These are phyloP conservation scores for Elsinoe australis DNA, from an alignment of 2,329 filamentous ascomycete genomes.

Conservation along the genomic window DNA sequence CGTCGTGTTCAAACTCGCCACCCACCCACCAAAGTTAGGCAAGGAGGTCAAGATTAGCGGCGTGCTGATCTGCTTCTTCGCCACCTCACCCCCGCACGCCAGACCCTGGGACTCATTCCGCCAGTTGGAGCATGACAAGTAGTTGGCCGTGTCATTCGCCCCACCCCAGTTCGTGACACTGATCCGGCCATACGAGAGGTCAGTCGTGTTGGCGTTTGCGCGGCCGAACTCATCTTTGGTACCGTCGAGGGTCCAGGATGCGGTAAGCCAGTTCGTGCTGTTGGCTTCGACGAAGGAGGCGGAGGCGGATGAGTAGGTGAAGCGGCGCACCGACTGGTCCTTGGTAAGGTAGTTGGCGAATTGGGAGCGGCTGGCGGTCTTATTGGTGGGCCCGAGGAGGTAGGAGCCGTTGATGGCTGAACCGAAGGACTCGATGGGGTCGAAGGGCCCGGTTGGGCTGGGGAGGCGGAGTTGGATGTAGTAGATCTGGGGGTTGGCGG, in stretches of 20 bases:
- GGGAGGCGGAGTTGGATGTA: conserved; percentile 2
- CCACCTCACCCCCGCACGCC: too few relatives aligned
- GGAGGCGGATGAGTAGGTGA: too few relatives aligned
- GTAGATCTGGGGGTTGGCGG: not conserved
- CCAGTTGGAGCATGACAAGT: too few relatives aligned
- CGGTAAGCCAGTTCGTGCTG: too few relatives aligned
- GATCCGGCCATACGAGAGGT: too few relatives aligned
- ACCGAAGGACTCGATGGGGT: not conserved
- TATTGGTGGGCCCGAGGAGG: not conserved
- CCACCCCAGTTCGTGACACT: too few relatives aligned
- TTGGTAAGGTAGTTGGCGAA: not conserved
- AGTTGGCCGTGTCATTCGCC: too few relatives aligned
- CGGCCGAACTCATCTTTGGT: too few relatives aligned
- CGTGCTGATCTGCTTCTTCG: not conserved
- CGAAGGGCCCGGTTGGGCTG: not conserved
- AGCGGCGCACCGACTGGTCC: not conserved
- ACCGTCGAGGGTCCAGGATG: too few relatives aligned
- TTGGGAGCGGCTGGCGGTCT: not conserved
- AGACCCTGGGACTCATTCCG: too few relatives aligned
- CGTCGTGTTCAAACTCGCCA: not conserved
- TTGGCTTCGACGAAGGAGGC: too few relatives aligned
- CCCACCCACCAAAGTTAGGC: not conserved
- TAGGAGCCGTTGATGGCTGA: not conserved
- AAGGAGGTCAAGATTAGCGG: not conserved
- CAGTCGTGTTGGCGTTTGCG: too few relatives aligned